Percentiles rank a stretch among this genome's conserved stretches.
Evolutionary conservation across 2,329 filamentous ascomycete genomes (phyloP).

Genomic region (Colletotrichum tofieldiae): DNA sequence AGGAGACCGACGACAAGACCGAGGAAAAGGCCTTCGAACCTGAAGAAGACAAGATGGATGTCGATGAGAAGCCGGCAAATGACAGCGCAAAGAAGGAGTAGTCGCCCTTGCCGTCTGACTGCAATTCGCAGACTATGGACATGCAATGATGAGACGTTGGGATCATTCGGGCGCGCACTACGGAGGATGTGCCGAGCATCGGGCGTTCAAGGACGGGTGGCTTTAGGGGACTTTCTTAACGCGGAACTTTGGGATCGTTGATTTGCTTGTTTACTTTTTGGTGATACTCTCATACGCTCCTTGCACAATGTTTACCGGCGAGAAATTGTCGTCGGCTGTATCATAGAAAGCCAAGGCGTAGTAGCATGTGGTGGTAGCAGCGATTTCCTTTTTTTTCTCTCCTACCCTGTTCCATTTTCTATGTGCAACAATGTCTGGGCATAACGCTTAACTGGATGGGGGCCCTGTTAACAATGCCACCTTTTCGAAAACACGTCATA

Average conservation of each 20-base stretch:
- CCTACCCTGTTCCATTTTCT: too few species aligned
- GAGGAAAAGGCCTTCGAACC: slow-evolving; percentile 41
- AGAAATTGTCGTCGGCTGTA: slow-evolving; percentile 13
- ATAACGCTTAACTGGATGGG: slow-evolving; percentile 4
- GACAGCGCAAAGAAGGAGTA: slow-evolving; percentile 31
- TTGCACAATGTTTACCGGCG: background rate
- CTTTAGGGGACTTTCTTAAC: slow-evolving; percentile 27
- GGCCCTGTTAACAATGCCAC: background rate
- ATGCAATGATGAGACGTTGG: slow-evolving; percentile 30
- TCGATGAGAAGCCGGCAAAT: slow-evolving; percentile 42
- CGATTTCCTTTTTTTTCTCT: background rate
- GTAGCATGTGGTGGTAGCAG: slow-evolving; percentile 25
- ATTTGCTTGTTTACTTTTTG: slow-evolving; percentile 19
- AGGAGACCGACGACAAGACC: slow-evolving; percentile 44
- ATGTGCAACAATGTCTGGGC: background rate
- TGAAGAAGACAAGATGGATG: slow-evolving; percentile 45
- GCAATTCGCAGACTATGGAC: background rate
- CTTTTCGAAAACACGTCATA: background rate
- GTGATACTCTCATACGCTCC: slow-evolving; percentile 31
- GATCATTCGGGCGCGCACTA: slow-evolving; percentile 1
- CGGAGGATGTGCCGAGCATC: slow-evolving; percentile 17
- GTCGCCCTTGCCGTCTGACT: background rate
- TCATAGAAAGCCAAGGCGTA: slow-evolving; percentile 33
- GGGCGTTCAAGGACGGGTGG: slow-evolving; percentile 33
- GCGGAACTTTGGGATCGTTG: slow-evolving; percentile 12